Conservation (phyloP, 208 protist species). For the Trichomonas gallinae region DNA sequence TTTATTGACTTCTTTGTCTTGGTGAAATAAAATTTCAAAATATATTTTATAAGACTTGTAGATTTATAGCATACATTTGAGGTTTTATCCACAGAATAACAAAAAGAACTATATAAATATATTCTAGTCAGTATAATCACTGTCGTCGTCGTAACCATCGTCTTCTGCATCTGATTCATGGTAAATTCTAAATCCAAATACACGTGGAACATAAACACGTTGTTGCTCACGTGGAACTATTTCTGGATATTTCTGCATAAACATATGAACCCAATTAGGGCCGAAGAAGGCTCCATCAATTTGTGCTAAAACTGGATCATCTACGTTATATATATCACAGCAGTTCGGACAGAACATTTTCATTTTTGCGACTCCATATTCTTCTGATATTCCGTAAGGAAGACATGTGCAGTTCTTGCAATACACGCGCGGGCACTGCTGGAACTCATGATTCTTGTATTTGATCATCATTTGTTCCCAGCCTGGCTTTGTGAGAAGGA, state of each 20-base stretch:
- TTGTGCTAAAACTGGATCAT: background rate
- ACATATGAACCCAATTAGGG: background rate
- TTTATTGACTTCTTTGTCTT: too few species aligned
- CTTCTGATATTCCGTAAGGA: background rate
- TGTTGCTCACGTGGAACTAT: background rate
- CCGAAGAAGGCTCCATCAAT: constrained; percentile 13
- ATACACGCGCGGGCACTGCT: background rate
- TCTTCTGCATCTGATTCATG: background rate
- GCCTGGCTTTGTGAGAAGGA: background rate
- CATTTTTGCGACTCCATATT: background rate
- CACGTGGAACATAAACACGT: background rate
- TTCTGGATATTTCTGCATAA: background rate
- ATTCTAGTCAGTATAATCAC: background rate
- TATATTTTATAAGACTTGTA: too few species aligned
- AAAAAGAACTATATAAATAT: too few species aligned
- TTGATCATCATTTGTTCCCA: background rate
- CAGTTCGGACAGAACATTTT: background rate
- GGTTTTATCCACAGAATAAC: too few species aligned
- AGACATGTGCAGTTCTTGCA: background rate
- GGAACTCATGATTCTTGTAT: background rate
- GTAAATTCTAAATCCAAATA: background rate
- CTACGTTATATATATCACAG: background rate
- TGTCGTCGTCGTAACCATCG: background rate
- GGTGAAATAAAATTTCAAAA: too few species aligned
- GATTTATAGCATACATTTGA: too few species aligned